Percentiles rank a stretch among this genome's conserved stretches.
These are phyloP conservation scores for Starmera quercuum DNA, from an alignment of 805 yeast genomes.

Conservation along the genomic window DNA sequence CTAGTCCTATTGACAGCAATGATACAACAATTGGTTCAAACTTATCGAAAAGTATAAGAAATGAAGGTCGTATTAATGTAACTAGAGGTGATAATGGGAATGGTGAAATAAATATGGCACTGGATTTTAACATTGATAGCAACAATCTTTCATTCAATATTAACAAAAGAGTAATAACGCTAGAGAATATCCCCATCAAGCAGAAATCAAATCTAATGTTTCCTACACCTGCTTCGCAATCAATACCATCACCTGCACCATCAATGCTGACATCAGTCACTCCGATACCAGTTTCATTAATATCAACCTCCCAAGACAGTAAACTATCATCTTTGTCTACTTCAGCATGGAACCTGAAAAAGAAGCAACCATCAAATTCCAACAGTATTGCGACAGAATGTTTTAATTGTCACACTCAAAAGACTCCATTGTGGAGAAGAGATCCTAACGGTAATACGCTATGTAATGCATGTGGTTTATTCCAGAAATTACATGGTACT, in stretches of 20 bases:
- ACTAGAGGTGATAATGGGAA: constrained; percentile 18
- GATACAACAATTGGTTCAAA: neutral
- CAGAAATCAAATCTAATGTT: neutral
- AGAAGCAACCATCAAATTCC: neutral
- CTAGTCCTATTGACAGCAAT: neutral
- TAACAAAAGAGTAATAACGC: constrained; percentile 7
- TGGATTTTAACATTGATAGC: constrained; percentile 29
- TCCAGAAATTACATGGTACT: constrained; percentile 85
- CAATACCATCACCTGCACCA: constrained; percentile 6
- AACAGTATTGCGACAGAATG: constrained; percentile 36
- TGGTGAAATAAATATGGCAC: constrained; percentile 31
- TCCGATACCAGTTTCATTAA: constrained; percentile 1
- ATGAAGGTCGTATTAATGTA: neutral
- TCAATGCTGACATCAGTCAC: constrained; percentile 1
- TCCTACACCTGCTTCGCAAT: neutral
- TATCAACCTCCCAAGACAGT: neutral
- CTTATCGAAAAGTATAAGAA: neutral
- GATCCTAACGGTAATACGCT: constrained; percentile 85
- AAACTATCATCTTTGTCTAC: neutral
- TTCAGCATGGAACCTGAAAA: neutral
- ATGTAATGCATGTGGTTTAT: constrained; percentile 94
- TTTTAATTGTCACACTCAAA: constrained; percentile 81
- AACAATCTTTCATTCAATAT: constrained; percentile 7
- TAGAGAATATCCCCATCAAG: neutral
- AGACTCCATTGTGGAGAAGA: constrained; percentile 92